A percentile compares a stretch with the other conserved stretches of the same genome.
Conservation (phyloP, 257 asterid genomes). For the Lycium ferocissimum region DNA sequence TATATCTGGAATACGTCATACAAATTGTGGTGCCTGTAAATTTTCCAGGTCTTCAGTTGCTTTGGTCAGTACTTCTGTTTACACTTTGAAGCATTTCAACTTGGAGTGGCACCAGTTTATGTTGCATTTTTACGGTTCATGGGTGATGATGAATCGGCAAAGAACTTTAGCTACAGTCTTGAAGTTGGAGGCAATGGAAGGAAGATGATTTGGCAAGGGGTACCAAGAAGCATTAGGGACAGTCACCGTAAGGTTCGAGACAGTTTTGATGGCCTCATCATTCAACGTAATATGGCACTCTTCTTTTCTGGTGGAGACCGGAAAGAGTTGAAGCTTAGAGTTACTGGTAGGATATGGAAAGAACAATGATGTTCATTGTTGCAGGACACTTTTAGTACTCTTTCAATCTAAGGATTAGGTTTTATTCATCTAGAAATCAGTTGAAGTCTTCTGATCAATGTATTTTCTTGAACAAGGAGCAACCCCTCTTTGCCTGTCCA, state of each 20-base stretch:
- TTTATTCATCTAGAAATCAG: constrained; percentile 8
- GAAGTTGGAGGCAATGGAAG: constrained; percentile 70
- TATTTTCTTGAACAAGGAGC: constrained; percentile 40
- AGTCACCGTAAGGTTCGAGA: constrained; percentile 65
- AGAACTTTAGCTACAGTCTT: constrained; percentile 62
- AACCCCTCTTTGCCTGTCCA: constrained; percentile 42
- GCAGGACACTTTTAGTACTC: constrained; percentile 10
- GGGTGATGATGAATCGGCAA: constrained; percentile 64
- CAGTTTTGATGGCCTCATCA: constrained; percentile 68
- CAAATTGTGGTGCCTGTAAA: neutral
- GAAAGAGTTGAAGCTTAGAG: constrained; percentile 64
- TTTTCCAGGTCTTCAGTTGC: constrained; percentile 59
- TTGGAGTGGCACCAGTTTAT: constrained; percentile 25
- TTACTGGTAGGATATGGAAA: constrained; percentile 68
- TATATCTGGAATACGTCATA: neutral
- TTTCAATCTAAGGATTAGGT: constrained; percentile 24
- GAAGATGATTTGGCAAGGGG: constrained; percentile 65
- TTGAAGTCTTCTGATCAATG: constrained; percentile 35
- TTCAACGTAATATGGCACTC: constrained; percentile 65
- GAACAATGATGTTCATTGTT: constrained; percentile 42
- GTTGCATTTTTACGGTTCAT: constrained; percentile 60
- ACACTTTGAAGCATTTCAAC: constrained; percentile 57
- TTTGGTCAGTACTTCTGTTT: constrained; percentile 67
- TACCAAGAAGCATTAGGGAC: constrained; percentile 70
- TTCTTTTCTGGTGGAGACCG: constrained; percentile 42